Base-by-base conservation (phyloP, 805 yeast species). In the Jamesozyma jinghongensis region DNA sequence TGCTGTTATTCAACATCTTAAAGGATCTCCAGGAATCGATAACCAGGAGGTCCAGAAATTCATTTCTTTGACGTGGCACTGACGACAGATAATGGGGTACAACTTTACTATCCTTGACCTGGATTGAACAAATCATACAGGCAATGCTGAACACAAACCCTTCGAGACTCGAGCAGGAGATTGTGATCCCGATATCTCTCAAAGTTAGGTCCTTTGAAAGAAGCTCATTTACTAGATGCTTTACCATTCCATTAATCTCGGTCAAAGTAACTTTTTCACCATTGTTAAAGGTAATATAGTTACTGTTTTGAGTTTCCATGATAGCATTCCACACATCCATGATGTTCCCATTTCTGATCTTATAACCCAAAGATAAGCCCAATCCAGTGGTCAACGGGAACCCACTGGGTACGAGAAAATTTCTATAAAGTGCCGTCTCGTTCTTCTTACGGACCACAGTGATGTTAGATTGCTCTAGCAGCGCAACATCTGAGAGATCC, bases 401-500 rank as follows among this genome's bases (percentile, higher is more conserved):
- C 4, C 85, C 84, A 54, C 75, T 78, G 18, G 88, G 92, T 26
- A 83, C 75, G 49, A 81, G 77, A 35, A 77, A 76, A 38, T 86
- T 81, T 47, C 92, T 71, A 59, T 83, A 79, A 10, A 83, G 67
- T 0, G 95, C 88, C 13, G 88, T 74, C 57, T 87, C 94, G 37
- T 73, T 68, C 4, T 68, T 66, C 33, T 71, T 67, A n/a, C 94
- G 68, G 1, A 85, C 79, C 5, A 78, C 63, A 2, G 81, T 74
- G 27, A 81, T 61, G 17, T 77, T 69, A 1, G 94, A 73, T 59
- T 87, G 96, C 49, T 75, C 72, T 29, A 63, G 57, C 26, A 81
- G 61, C 11, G 80, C 80, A 27, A 75, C 61, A 35, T 73, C 75
- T 40, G 74, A 74, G 20, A 79, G 73, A 50, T 81, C 87, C 38